Evolutionary conservation across 192 early-diverging fungal genomes (phyloP).

Genomic region (Gryganskiella cystojenkinii): DNA sequence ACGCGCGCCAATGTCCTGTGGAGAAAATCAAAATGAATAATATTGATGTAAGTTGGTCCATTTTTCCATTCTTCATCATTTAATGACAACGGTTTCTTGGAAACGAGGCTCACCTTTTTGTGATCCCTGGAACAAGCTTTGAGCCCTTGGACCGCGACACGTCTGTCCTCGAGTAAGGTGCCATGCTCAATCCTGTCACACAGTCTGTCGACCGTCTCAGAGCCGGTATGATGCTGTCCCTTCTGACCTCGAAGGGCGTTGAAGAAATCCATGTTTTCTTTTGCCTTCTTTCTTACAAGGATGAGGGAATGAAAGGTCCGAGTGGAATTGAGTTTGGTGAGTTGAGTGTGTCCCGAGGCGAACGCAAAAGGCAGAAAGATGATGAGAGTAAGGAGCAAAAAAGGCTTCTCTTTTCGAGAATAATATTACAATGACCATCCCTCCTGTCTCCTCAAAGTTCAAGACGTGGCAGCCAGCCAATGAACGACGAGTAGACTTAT

Average conservation of each 20-base stretch:
- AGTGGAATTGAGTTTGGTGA: neutral
- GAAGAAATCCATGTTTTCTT: constrained; percentile 26
- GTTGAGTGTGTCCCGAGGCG: neutral
- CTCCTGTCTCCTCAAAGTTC: too few species aligned
- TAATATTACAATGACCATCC: too few species aligned
- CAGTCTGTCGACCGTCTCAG: constrained; percentile 86
- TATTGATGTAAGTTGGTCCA: neutral
- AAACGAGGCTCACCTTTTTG: constrained; percentile 63
- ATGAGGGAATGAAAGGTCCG: neutral
- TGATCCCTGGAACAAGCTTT: constrained; percentile 90
- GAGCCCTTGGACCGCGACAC: constrained; percentile 86
- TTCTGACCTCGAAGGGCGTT: constrained; percentile 71
- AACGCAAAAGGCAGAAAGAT: neutral
- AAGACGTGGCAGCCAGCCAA: too few species aligned
- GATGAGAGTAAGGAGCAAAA: too few species aligned
- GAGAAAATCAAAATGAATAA: neutral
- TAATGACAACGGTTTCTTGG: neutral
- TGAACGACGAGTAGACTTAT: too few species aligned
- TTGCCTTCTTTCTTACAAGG: too few species aligned
- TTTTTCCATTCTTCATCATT: neutral
- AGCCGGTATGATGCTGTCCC: constrained; percentile 68
- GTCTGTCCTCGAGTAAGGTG: constrained; percentile 90
- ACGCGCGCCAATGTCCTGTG: constrained; percentile 87
- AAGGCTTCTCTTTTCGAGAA: too few species aligned
- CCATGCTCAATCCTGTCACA: constrained; percentile 85